phyloP scores from a whole-genome alignment of 75 land plant genomes.

The Ceratopteris richardii region DNA sequence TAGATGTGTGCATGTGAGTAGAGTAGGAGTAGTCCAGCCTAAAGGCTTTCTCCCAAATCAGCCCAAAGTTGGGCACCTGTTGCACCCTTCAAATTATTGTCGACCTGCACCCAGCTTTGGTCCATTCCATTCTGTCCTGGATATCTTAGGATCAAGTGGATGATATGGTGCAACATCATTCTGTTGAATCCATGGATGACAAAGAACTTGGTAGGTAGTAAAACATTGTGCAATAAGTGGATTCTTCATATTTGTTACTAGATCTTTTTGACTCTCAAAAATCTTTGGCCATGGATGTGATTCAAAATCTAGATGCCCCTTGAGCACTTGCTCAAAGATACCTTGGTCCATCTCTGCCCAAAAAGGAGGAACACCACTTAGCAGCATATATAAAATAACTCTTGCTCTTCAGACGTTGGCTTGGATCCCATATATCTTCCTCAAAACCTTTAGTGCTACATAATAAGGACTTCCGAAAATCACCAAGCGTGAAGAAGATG shows the following conservation, averaged over 20 bases:
- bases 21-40: no score
- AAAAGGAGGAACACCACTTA: neutral
- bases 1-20: no score
- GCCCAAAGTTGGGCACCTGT: no score
- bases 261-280: conserved; percentile 26
- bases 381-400: neutral
- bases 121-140: no score
- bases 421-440: no score
- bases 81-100: no score
- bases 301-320: conserved; percentile 19
- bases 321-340: conserved; percentile 25
- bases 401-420: no score
- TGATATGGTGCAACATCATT: conserved; percentile 90
- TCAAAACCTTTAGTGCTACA: no score
- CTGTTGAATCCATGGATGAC: conserved; percentile 85
- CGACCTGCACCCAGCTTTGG: no score
- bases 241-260: conserved; percentile 21
- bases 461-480: no score
- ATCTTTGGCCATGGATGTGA: conserved; percentile 30
- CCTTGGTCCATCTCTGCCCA: conserved; percentile 28
- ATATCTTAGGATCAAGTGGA: conserved; percentile 52
- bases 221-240: conserved; percentile 10
- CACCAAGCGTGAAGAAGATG: no score
- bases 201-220: conserved; percentile 17
- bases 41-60: no score